These are phyloP conservation scores for Trypanosoma caninum DNA, from an alignment of 208 protist species.

Conservation along the genomic window DNA sequence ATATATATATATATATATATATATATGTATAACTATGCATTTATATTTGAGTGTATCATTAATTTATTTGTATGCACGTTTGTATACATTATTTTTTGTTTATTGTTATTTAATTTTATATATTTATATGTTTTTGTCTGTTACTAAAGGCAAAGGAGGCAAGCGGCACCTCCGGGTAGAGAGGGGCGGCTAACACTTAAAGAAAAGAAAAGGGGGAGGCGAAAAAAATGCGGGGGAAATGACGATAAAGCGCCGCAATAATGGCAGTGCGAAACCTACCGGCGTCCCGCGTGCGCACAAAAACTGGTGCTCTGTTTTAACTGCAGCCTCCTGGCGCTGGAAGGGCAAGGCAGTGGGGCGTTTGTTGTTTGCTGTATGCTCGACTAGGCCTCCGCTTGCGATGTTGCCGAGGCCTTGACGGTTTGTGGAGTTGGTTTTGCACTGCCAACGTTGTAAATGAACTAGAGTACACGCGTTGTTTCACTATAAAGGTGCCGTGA, in stretches of 20 bases:
- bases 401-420: constrained; percentile 95
- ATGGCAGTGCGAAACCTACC: constrained; percentile 90
- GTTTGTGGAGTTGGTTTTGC: constrained; percentile 90
- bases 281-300: constrained; percentile 88
- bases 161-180: too few relatives aligned
- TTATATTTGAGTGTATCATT: too few relatives aligned
- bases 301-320: constrained; percentile 93
- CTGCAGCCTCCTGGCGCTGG: constrained; percentile 85
- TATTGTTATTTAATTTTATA: too few relatives aligned
- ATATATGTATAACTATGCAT: too few relatives aligned
- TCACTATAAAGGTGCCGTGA: constrained; percentile 68
- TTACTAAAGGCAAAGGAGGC: too few relatives aligned
- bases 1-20: too few relatives aligned
- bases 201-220: too few relatives aligned
- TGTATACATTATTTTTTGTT: too few relatives aligned
- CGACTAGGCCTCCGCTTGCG: constrained; percentile 95
- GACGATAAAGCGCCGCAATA: constrained; percentile 93
- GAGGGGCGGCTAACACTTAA: too few relatives aligned
- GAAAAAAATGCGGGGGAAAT: too few relatives aligned
- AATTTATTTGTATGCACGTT: too few relatives aligned
- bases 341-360: constrained; percentile 99
- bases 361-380: constrained; percentile 98
- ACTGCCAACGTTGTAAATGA: constrained; percentile 99
- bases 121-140: too few relatives aligned
- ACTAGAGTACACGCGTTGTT: constrained; percentile 95